Base-by-base conservation (phyloP, 768 basidiomycete genomes). In the Favolaschia claudopus region DNA sequence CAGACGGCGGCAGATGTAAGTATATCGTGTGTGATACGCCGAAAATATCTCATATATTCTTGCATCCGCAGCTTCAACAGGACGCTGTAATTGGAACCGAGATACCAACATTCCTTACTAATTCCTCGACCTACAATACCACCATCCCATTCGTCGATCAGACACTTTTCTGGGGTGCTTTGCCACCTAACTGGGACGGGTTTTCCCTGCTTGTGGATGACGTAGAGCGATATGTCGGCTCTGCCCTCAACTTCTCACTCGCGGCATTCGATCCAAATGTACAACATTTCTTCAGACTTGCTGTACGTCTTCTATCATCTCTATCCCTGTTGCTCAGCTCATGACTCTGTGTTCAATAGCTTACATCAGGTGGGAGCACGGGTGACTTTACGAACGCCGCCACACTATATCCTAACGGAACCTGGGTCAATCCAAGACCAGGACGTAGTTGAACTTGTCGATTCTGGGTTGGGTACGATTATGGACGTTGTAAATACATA, bases 301-400 rank as follows among this genome's bases (percentile, higher is more conserved):
- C 90, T 19, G 90, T 93, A 62, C 80, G 89, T 82, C 20, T 10
- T 53, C 29, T 34, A 58, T 19, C 38, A 46, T 33, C 31, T 28
- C 25, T 20, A 27, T 62, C 29, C 43, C 43, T n/a, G n/a, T n/a
- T n/a, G n/a, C n/a, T 47, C 39, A 33, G 29, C 39, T 50, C 19
- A 24, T 37, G 47, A 39, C 36, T 49, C 44, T 39, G 24, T 62
- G 48, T 13, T 32, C 19, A 49, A 27, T 67, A 90, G 87, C 86
- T 82, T 53, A 81, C 77, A 17, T 81, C 68, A 15, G 66, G 71
- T 2, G 80, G 78, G 17, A 67, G 64, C 17, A 69, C 82, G 12
- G 92, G 91, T 15, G 92, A 94, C 72, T 95, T 90, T 66, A 93
- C 93, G 0, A 90, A 83, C 78, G 80, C 92, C 7, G 92, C 90